These are phyloP conservation scores for Nematocida sp. DNA, from an alignment of 371 early-diverging fungal genomes.

Conservation along the genomic window DNA sequence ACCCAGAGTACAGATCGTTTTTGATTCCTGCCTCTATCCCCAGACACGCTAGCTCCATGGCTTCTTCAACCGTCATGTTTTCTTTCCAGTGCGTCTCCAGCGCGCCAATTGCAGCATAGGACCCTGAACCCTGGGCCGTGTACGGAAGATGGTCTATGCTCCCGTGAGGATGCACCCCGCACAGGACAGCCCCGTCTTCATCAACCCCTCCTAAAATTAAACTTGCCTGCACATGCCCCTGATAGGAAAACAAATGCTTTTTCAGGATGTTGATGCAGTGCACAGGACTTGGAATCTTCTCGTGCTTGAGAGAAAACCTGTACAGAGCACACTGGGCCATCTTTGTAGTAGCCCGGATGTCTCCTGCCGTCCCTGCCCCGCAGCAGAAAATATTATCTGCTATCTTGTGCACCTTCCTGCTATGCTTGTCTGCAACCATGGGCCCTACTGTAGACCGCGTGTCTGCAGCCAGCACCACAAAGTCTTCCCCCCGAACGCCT, in stretches of 20 bases:
- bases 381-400: constrained; percentile 97
- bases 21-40: constrained; percentile 95
- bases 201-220: constrained; percentile 92
- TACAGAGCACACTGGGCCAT: constrained; percentile 83
- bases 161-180: constrained; percentile 89
- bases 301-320: constrained; percentile 78
- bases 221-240: constrained; percentile 91
- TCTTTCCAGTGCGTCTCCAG: constrained; percentile 80
- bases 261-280: constrained; percentile 73
- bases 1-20: constrained; percentile 96
- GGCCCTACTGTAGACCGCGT: constrained; percentile 94
- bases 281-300: constrained; percentile 75
- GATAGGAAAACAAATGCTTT: constrained; percentile 69
- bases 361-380: constrained; percentile 98
- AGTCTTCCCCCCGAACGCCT: constrained; percentile 67
- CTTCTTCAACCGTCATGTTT: constrained; percentile 79
- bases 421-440: constrained; percentile 97
- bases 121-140: constrained; percentile 93
- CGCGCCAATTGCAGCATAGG: constrained; percentile 87
- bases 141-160: constrained; percentile 85
- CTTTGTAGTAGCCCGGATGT: constrained; percentile 86
- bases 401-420: constrained; percentile 93
- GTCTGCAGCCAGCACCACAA: constrained; percentile 93
- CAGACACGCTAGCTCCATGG: constrained; percentile 78
- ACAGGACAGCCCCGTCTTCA: constrained; percentile 79